Percentiles rank a stretch among this genome's conserved stretches.
phyloP scores from a whole-genome alignment of 768 basidiomycete genomes.

The Kwoniella dendrophila region DNA sequence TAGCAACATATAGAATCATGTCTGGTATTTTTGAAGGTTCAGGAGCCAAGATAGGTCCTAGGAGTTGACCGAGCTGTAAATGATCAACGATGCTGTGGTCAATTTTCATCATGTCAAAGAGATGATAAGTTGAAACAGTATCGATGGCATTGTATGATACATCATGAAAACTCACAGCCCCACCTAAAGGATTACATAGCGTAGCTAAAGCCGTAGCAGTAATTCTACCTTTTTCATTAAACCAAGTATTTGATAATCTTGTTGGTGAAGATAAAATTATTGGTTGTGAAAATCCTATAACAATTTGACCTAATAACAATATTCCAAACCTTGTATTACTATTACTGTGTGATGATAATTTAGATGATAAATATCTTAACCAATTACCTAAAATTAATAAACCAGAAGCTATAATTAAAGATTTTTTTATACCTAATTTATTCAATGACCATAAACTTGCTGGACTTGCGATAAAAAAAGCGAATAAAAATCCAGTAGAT shows the following conservation, averaged over 20 bases:
- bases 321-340: slow-evolving; percentile 3
- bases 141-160: not conserved
- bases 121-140: not conserved
- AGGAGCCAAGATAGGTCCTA: slow-evolving; percentile 12
- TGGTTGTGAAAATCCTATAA: slow-evolving; percentile 14
- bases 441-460: slow-evolving; percentile 5
- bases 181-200: slow-evolving; percentile 18
- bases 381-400: slow-evolving; percentile 16
- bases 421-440: slow-evolving; percentile 1
- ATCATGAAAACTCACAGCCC: slow-evolving; percentile 9
- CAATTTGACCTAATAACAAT: slow-evolving; percentile 7
- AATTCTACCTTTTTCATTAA: slow-evolving; percentile 9
- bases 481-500: slow-evolving; percentile 21
- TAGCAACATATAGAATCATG: slow-evolving; percentile 15
- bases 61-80: slow-evolving; percentile 16
- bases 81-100: too few relatives aligned
- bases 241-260: slow-evolving; percentile 12
- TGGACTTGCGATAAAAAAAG: slow-evolving; percentile 15
- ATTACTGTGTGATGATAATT: not conserved
- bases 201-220: slow-evolving; percentile 12
- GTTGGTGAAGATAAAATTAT: slow-evolving; percentile 14
- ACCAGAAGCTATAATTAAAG: not conserved
- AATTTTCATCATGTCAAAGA: not conserved
- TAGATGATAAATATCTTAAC: slow-evolving; percentile 11
- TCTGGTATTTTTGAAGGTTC: slow-evolving; percentile 11